A percentile compares a stretch with the other conserved stretches of the same genome.
phyloP scores from a whole-genome alignment of 495 filamentous ascomycete species.

The Hyaloscypha finlandica region DNA sequence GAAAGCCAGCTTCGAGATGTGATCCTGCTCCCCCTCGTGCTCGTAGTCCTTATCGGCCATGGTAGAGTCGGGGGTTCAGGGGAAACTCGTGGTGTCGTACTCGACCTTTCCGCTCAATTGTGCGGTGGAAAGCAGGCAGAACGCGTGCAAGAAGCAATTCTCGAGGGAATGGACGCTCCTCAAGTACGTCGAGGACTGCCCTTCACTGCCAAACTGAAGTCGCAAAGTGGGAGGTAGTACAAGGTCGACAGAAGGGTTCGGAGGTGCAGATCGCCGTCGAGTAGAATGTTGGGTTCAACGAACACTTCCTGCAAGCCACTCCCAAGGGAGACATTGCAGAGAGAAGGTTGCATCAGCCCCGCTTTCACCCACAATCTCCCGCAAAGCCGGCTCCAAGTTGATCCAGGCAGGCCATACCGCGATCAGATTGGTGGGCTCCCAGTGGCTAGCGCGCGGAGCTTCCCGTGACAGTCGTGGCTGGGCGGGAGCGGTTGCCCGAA shows the following conservation, averaged over 20 bases:
- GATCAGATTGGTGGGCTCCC: no score
- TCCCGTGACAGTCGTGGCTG: no score
- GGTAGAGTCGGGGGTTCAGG: neutral
- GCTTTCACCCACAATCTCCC: no score
- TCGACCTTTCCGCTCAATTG: neutral
- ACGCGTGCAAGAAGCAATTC: neutral
- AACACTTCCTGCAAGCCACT: neutral
- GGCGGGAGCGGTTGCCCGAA: no score
- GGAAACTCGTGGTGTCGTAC: neutral
- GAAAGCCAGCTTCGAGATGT: constrained; percentile 22
- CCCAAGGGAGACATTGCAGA: neutral
- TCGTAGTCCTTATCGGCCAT: constrained; percentile 1
- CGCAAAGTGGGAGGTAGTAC: neutral
- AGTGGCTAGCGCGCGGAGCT: no score
- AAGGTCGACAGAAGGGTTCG: neutral
- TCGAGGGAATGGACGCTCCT: neutral
- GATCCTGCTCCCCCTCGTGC: constrained; percentile 9
- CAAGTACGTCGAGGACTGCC: neutral
- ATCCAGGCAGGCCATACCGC: no score
- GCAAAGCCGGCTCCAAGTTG: no score
- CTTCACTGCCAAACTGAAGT: neutral
- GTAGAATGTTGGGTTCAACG: neutral
- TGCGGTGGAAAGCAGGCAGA: neutral
- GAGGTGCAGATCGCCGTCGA: neutral
- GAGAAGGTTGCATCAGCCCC: no score